Evolutionary conservation across 2,329 filamentous ascomycete genomes (phyloP).

Genomic region (Aspergillus texensis): DNA sequence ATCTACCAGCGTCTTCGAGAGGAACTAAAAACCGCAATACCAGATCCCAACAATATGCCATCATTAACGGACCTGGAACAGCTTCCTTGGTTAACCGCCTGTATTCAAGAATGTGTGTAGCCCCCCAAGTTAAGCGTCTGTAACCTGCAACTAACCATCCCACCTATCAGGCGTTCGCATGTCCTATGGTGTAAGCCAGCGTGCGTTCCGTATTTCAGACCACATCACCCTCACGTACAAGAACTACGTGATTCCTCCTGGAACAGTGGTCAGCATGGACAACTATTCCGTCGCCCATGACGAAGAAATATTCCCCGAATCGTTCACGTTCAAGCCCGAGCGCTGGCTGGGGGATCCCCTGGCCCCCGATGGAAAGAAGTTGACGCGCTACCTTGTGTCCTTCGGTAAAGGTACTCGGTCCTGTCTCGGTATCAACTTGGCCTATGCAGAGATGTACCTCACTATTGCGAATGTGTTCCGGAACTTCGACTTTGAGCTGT

Average conservation of each 20-base stretch:
- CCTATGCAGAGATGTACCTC: conserved; percentile 18
- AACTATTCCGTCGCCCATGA: conserved; percentile 16
- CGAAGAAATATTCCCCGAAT: conserved; percentile 17
- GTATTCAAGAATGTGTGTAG: conserved; percentile 16
- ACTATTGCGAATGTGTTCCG: conserved; percentile 16
- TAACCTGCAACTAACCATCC: background rate
- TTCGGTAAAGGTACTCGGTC: conserved; percentile 16
- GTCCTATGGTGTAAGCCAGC: conserved; percentile 12
- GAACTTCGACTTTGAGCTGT: conserved; percentile 17
- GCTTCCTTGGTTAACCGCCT: conserved; percentile 32
- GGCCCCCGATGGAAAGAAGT: conserved; percentile 12
- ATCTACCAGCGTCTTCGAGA: conserved; percentile 28
- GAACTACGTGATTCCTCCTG: conserved; percentile 12
- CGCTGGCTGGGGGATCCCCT: conserved; percentile 15
- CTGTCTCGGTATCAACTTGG: conserved; percentile 17
- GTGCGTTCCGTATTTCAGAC: conserved; percentile 11
- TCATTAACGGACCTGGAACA: conserved; percentile 29
- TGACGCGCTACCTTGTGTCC: conserved; percentile 14
- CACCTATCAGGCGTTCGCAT: conserved; percentile 13
- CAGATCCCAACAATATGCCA: conserved; percentile 20
- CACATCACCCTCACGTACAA: conserved; percentile 14
- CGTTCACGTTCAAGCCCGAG: conserved; percentile 15
- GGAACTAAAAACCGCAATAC: conserved; percentile 31
- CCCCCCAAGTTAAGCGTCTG: background rate
- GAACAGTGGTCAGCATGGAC: conserved; percentile 15